phyloP scores from a whole-genome alignment of 371 early-diverging fungal genomes.

The Blastocladiella emersonii region DNA sequence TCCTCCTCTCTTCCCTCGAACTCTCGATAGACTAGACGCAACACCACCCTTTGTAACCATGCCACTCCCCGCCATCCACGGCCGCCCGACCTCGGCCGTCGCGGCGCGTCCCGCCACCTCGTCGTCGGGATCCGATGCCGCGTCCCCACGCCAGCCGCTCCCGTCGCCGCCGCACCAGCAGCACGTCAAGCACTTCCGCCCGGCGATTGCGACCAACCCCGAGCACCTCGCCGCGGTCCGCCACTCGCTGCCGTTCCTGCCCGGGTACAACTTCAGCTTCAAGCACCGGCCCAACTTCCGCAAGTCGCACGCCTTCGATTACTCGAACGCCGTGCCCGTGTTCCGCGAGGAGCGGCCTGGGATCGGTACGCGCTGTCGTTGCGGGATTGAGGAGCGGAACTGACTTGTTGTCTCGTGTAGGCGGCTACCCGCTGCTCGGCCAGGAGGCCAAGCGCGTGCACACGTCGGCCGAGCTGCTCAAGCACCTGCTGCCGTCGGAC shows the following conservation, averaged over 20 bases:
- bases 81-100: no score
- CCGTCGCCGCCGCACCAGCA: background rate
- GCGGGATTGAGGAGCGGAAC: background rate
- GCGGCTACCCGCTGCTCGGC: conserved; percentile 20
- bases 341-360: conserved; percentile 27
- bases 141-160: background rate
- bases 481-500: background rate
- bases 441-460: conserved; percentile 12
- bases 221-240: conserved; percentile 12
- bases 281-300: conserved; percentile 19
- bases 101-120: background rate
- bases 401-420: conserved; percentile 9
- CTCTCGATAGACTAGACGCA: background rate
- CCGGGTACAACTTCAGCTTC: conserved; percentile 26
- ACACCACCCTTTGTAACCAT: background rate
- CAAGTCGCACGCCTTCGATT: conserved; percentile 43
- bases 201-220: background rate
- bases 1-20: background rate
- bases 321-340: conserved; percentile 30
- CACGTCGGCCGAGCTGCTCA: conserved; percentile 23
- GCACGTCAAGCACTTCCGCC: background rate
- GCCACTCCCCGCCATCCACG: background rate
- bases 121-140: background rate
- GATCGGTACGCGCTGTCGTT: conserved; percentile 19
- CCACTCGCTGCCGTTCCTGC: conserved; percentile 27